A percentile compares a stretch with the other conserved stretches of the same genome.
These are phyloP conservation scores for Isabelozyma pseudorhagii DNA, from an alignment of 805 yeast genomes.

Conservation along the genomic window DNA sequence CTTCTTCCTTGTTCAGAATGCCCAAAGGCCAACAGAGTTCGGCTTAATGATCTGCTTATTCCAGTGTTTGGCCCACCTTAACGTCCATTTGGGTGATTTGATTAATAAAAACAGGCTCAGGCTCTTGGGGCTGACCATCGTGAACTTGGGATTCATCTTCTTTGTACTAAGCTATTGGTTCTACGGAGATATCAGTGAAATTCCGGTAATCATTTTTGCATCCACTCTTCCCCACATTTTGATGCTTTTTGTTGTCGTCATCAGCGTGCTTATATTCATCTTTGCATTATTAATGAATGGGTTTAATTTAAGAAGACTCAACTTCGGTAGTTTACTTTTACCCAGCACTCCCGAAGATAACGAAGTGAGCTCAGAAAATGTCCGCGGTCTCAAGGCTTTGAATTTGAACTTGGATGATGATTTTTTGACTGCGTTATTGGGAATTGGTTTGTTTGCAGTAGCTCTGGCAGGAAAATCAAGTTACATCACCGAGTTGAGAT, in stretches of 20 bases:
- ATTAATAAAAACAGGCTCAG: conserved; percentile 51
- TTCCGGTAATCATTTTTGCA: conserved; percentile 55
- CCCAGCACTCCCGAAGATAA: conserved; percentile 10
- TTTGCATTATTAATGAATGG: conserved; percentile 61
- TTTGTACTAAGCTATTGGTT: conserved; percentile 32
- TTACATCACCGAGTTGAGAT: conserved; percentile 56
- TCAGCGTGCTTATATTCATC: conserved; percentile 53
- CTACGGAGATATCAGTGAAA: conserved; percentile 38
- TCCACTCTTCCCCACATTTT: conserved; percentile 69
- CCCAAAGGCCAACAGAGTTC: conserved; percentile 49
- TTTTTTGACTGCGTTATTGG: conserved; percentile 59
- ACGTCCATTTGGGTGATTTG: conserved; percentile 62
- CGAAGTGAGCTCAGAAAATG: conserved; percentile 12
- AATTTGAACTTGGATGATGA: conserved; percentile 53
- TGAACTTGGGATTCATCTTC: conserved; percentile 52
- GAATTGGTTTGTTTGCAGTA: conserved; percentile 59
- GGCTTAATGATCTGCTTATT: conserved; percentile 50
- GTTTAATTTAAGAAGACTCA: conserved; percentile 30
- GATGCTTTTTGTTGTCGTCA: conserved; percentile 44
- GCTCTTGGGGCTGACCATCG: conserved; percentile 57
- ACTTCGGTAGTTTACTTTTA: conserved; percentile 31
- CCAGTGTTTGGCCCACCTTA: conserved; percentile 56
- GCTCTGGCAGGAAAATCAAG: conserved; percentile 67
- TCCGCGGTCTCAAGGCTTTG: conserved; percentile 15
- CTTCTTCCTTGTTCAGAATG: conserved; percentile 9